These are phyloP conservation scores for Rhizophagus sp. DNA, from an alignment of 192 early-diverging fungal species.

Conservation along the genomic window DNA sequence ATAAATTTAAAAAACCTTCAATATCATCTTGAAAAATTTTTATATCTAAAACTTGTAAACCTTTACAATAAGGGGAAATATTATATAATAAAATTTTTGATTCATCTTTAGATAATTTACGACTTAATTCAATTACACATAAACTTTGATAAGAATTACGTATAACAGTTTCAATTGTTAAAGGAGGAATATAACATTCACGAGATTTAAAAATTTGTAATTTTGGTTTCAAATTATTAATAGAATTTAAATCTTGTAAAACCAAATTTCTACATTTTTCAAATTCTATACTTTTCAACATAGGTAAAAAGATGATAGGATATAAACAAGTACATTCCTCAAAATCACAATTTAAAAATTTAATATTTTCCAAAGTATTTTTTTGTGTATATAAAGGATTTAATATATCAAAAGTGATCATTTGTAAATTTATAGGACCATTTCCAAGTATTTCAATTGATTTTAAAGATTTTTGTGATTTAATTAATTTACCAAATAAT, in stretches of 20 bases:
- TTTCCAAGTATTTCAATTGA: neutral
- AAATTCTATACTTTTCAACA: neutral
- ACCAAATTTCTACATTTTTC: neutral
- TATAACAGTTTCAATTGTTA: neutral
- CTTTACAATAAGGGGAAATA: neutral
- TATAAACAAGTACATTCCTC: neutral
- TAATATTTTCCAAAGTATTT: neutral
- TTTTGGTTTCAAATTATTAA: neutral
- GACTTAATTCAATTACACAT: neutral
- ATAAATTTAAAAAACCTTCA: neutral
- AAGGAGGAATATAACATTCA: neutral
- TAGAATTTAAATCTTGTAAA: neutral
- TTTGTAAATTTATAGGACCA: neutral
- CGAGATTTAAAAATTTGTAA: neutral
- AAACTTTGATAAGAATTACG: neutral
- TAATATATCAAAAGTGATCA: neutral
- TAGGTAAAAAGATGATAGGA: neutral
- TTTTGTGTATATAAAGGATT: neutral
- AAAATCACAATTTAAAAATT: neutral
- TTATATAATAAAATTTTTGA: neutral
- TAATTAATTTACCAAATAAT: slow-evolving; percentile 1
- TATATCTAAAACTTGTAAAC: neutral
- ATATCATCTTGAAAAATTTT: neutral
- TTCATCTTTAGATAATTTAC: neutral
- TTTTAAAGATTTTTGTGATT: neutral